Evolutionary conservation across 257 asterid genomes (phyloP).

Genomic region (Agastache rugosa): DNA sequence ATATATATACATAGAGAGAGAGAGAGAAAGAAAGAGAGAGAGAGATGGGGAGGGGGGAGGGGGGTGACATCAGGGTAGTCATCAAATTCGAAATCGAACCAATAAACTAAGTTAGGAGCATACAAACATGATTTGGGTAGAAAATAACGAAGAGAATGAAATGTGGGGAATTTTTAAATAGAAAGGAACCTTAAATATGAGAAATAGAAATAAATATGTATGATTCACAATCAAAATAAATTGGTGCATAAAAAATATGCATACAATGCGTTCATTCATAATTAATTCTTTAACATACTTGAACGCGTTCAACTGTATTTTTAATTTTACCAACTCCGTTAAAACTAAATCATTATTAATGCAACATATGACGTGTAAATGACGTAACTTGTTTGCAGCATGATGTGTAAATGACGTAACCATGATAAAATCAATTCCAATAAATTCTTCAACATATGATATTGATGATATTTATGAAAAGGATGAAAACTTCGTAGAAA

Average conservation of each 20-base stretch:
- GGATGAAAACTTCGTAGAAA: conserved; percentile 6
- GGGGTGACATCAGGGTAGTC: neutral
- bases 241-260: no score
- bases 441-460: neutral
- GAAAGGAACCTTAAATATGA: neutral
- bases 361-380: conserved; percentile 23
- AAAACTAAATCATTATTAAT: no score
- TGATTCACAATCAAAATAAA: neutral
- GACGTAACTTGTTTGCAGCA: conserved; percentile 17
- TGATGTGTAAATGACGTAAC: conserved; percentile 33
- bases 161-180: no score
- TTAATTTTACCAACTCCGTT: no score
- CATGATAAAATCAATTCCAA: conserved; percentile 7
- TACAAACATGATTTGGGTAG: no score
- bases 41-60: neutral
- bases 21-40: neutral
- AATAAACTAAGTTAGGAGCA: neutral
- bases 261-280: no score
- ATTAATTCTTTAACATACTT: no score
- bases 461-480: neutral
- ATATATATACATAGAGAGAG: no score
- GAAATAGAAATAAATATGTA: neutral
- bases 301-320: no score
- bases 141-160: no score
- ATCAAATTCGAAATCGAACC: neutral